phyloP scores from a whole-genome alignment of 2,329 filamentous ascomycete species.

The Trichoderma sp. region DNA sequence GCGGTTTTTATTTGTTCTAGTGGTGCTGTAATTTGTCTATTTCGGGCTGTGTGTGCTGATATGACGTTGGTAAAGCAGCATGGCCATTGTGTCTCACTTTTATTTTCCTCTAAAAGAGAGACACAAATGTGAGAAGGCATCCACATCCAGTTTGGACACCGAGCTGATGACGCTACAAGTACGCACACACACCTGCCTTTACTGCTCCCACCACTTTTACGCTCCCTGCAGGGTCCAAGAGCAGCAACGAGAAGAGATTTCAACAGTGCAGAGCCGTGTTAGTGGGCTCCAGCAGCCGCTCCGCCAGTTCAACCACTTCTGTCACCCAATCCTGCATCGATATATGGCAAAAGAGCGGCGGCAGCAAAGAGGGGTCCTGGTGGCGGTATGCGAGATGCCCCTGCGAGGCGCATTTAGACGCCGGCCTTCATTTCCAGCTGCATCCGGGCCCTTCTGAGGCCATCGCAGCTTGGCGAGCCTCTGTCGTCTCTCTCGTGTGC shows the following conservation, averaged over 20 bases:
- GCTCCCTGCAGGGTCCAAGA: neutral
- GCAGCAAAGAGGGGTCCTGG: slow-evolving; percentile 20
- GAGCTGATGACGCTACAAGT: slow-evolving; percentile 17
- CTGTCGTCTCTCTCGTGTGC: neutral
- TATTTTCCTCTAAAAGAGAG: neutral
- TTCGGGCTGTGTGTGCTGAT: neutral
- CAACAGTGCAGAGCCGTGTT: neutral
- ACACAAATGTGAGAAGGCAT: neutral
- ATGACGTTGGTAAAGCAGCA: neutral
- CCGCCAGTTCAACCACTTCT: slow-evolving; percentile 14
- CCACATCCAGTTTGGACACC: slow-evolving; percentile 15
- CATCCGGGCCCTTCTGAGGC: neutral
- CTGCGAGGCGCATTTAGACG: slow-evolving; percentile 19
- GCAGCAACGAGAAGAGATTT: neutral
- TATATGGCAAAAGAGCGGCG: slow-evolving; percentile 21
- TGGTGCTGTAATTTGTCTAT: neutral
- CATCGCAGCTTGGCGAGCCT: slow-evolving; percentile 7
- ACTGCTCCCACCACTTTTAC: neutral
- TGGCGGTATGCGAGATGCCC: slow-evolving; percentile 22
- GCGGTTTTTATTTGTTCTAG: neutral
- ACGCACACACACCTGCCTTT: slow-evolving; percentile 1
- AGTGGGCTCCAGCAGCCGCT: neutral
- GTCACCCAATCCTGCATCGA: neutral
- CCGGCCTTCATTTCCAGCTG: neutral
- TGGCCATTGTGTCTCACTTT: neutral